A percentile compares a stretch with the other conserved stretches of the same genome.
Conservation (phyloP, 805 yeast genomes). For the Kodamaea sagamina region DNA sequence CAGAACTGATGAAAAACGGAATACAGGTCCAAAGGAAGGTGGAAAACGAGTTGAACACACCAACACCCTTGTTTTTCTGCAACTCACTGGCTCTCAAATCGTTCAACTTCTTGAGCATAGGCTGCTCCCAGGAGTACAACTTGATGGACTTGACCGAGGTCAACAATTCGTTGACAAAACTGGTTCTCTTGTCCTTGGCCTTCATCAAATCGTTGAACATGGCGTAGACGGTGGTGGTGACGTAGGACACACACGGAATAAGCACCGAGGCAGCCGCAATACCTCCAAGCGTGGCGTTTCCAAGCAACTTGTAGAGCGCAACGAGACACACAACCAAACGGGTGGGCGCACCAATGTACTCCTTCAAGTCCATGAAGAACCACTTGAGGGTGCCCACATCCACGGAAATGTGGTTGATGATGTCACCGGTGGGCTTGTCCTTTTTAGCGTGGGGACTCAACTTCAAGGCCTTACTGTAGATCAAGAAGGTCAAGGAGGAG, state of each 20-base stretch:
- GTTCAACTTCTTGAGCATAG: slow-evolving; percentile 36
- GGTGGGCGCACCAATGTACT: slow-evolving; percentile 26
- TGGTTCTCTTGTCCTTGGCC: slow-evolving; percentile 39
- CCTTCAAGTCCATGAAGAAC: slow-evolving; percentile 21
- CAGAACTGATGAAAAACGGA: slow-evolving; percentile 38
- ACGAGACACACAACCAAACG: slow-evolving; percentile 28
- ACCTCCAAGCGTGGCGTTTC: slow-evolving; percentile 41
- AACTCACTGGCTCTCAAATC: slow-evolving; percentile 39
- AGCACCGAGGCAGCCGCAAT: slow-evolving; percentile 31
- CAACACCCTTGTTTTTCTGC: slow-evolving; percentile 28
- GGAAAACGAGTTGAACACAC: slow-evolving; percentile 34
- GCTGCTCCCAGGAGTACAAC: slow-evolving; percentile 45
- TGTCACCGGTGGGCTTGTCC: slow-evolving; percentile 35
- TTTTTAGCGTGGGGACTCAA: slow-evolving; percentile 36
- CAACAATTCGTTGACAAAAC: slow-evolving; percentile 40
- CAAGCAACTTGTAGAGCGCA: slow-evolving; percentile 37
- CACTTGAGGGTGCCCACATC: slow-evolving; percentile 24
- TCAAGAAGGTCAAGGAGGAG: slow-evolving; percentile 25
- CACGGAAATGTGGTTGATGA: slow-evolving; percentile 34
- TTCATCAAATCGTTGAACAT: slow-evolving; percentile 32
- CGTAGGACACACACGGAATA: slow-evolving; percentile 32
- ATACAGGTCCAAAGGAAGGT: slow-evolving; percentile 40
- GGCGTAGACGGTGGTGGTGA: slow-evolving; percentile 28
- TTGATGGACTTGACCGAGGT: slow-evolving; percentile 41
- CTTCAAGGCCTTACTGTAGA: slow-evolving; percentile 30